A percentile compares a stretch with the other conserved stretches of the same genome.
Conservation (phyloP, 2,329 filamentous ascomycete genomes). For the Coleophoma eucalyptorum region DNA sequence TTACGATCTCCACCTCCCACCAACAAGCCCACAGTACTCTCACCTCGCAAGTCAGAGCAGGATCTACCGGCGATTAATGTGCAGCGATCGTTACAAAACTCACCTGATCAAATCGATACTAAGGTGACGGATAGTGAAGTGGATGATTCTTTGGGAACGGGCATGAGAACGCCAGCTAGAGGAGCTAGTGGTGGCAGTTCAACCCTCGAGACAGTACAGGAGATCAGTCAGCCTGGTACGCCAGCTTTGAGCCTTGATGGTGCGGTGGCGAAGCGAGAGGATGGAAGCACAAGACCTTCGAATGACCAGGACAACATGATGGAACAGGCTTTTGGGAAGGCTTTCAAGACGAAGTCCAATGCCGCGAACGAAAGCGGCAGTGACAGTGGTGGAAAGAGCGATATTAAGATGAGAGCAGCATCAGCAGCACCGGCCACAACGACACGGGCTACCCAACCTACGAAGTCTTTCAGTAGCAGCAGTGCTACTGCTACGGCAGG, state of each 20-base stretch:
- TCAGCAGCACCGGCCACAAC: slow-evolving; percentile 35
- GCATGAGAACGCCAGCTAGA: slow-evolving; percentile 57
- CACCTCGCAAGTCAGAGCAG: slow-evolving; percentile 42
- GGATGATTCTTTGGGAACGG: slow-evolving; percentile 27
- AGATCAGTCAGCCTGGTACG: slow-evolving; percentile 75
- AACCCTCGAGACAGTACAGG: slow-evolving; percentile 84
- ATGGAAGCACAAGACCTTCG: slow-evolving; percentile 40
- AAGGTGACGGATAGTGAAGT: slow-evolving; percentile 15
- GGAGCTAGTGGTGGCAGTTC: slow-evolving; percentile 55
- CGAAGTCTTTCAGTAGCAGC: slow-evolving; percentile 57
- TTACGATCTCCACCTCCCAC: slow-evolving; percentile 72
- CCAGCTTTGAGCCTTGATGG: slow-evolving; percentile 49
- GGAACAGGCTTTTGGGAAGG: slow-evolving; percentile 17
- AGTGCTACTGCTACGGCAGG: slow-evolving; percentile 56
- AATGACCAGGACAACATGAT: slow-evolving; percentile 30
- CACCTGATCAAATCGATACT: slow-evolving; percentile 31
- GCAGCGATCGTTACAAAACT: slow-evolving; percentile 36
- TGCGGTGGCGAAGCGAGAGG: slow-evolving; percentile 43
- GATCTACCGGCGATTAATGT: slow-evolving; percentile 50
- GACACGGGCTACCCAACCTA: slow-evolving; percentile 50
- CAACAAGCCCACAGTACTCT: slow-evolving; percentile 41
- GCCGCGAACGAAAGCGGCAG: slow-evolving; percentile 53
- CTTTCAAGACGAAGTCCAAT: slow-evolving; percentile 1
- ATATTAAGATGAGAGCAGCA: slow-evolving; percentile 29
- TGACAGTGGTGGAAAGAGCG: slow-evolving; percentile 59